These are phyloP conservation scores for Penicillium ucsense DNA, from an alignment of 495 filamentous ascomycete species.

Conservation along the genomic window DNA sequence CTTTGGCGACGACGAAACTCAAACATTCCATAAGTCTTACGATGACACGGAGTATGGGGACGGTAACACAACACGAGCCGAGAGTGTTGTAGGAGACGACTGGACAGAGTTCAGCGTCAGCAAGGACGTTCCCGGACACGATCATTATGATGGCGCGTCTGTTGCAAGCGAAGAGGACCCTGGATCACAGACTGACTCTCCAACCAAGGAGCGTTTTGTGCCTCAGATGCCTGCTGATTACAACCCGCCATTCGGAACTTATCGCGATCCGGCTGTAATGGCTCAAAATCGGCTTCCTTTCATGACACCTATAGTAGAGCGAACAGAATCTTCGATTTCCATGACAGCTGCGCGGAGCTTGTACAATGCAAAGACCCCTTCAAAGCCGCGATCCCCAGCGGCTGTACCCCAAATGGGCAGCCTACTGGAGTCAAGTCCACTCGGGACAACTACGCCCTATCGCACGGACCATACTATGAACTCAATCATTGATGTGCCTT, in stretches of 20 bases:
- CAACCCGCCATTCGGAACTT: constrained; percentile 61
- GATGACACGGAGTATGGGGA: constrained; percentile 38
- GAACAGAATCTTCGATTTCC: constrained; percentile 75
- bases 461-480: constrained; percentile 21
- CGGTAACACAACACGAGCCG: constrained; percentile 35
- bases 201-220: constrained; percentile 42
- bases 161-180: constrained; percentile 18
- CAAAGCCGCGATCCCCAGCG: constrained; percentile 32
- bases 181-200: constrained; percentile 12
- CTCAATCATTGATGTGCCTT: constrained; percentile 27
- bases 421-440: constrained; percentile 24
- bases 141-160: constrained; percentile 13
- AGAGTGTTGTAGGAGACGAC: constrained; percentile 53
- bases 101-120: constrained; percentile 79
- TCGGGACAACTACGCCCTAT: constrained; percentile 18
- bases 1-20: constrained; percentile 51
- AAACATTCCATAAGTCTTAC: constrained; percentile 32
- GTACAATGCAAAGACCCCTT: constrained; percentile 67
- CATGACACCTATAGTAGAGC: constrained; percentile 97
- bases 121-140: constrained; percentile 54
- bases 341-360: constrained; percentile 45
- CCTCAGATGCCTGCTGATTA: constrained; percentile 79
- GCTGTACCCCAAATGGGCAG: constrained; percentile 25
- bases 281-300: constrained; percentile 87
- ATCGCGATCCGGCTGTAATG: constrained; percentile 61